phyloP scores from a whole-genome alignment of 2,329 filamentous ascomycete species.

The Penicillium sp. region DNA sequence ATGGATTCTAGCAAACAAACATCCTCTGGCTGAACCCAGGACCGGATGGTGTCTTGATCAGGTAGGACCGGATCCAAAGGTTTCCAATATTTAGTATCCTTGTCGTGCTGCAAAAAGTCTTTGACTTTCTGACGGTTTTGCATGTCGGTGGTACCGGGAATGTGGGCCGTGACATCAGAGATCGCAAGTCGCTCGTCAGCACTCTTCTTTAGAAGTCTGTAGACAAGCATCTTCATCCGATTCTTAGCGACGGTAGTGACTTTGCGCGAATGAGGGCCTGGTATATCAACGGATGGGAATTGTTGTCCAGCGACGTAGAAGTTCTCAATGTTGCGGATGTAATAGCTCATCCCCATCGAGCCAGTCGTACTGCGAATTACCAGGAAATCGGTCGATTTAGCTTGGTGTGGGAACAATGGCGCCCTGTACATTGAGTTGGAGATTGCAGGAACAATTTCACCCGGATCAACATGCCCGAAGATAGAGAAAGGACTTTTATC shows the following conservation, averaged over 20 bases:
- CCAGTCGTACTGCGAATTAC: slow-evolving; percentile 82
- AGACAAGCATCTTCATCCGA: slow-evolving; percentile 93
- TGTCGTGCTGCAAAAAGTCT: slow-evolving; percentile 90
- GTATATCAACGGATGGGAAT: slow-evolving; percentile 88
- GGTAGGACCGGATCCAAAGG: slow-evolving; percentile 72
- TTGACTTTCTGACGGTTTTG: slow-evolving; percentile 97
- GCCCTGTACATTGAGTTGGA: slow-evolving; percentile 96
- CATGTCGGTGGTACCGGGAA: slow-evolving; percentile 89
- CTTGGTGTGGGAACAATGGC: slow-evolving; percentile 84
- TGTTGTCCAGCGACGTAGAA: slow-evolving; percentile 90
- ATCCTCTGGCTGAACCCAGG: slow-evolving; percentile 93
- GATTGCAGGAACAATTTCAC: slow-evolving; percentile 85
- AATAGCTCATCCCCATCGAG: slow-evolving; percentile 76
- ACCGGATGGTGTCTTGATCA: slow-evolving; percentile 77
- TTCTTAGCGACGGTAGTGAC: slow-evolving; percentile 98
- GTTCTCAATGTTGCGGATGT: slow-evolving; percentile 85
- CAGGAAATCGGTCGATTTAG: slow-evolving; percentile 81
- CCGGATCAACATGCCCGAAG: slow-evolving; percentile 89
- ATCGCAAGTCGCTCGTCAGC: slow-evolving; percentile 70
- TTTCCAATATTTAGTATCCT: slow-evolving; percentile 85
- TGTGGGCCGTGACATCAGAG: slow-evolving; percentile 86
- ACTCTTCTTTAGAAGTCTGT: slow-evolving; percentile 81
- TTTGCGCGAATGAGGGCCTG: slow-evolving; percentile 88
- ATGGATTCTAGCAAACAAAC: slow-evolving; percentile 94
- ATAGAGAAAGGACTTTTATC: slow-evolving; percentile 95